Base-by-base conservation (phyloP, 2,329 filamentous ascomycete genomes). In the Penicillium frequentans region DNA sequence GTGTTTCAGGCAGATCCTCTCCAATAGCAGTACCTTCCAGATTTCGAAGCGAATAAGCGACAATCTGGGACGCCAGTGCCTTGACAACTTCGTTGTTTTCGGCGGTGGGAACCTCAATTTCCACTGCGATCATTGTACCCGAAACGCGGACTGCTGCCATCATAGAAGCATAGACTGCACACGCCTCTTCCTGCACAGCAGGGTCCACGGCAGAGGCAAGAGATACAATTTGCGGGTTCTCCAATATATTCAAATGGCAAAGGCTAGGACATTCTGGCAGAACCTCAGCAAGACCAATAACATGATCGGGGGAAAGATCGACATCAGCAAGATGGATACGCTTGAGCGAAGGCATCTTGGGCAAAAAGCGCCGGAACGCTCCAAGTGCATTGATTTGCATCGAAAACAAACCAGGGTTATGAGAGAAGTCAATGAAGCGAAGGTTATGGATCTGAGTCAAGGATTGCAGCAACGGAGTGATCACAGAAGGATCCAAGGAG, bases 361-460 rank as follows among this genome's bases (percentile, higher is more conserved):
- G 93, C 55, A 98, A 80, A 70, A 93, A 95, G 77, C 90, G 90
- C 66, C 95, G 84, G 54, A 98, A 80, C 3, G 91, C 77, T 5
- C 84, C 83, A 33, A 95, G 81, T 2, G 90, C 90, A 67, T 86
- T 91, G n/a, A 90, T 87, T 43, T 88, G 81, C 3, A 81, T 81
- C 52, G 86, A 84, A 70, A 96, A 96, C 16, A 99, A 81, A 21
- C 86, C 86, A 31, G 83, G 89, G 66, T 98, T 98, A 68, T 96
- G 91, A 5, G 91, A 96, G 35, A 99, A 80, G 71, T 98, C 95
- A 57, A 99, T 86, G 70, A 97, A 97, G 21, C 90, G 87, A 70
- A 97, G 89, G 61, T 88, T 85, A 2, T 82, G 81, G 55, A 97
- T 78, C 63, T 82, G 85, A 26, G 84, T 81, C 53, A 98, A 76